Conservation (phyloP, 768 basidiomycete genomes). For the Lactarius hatsudake region DNA sequence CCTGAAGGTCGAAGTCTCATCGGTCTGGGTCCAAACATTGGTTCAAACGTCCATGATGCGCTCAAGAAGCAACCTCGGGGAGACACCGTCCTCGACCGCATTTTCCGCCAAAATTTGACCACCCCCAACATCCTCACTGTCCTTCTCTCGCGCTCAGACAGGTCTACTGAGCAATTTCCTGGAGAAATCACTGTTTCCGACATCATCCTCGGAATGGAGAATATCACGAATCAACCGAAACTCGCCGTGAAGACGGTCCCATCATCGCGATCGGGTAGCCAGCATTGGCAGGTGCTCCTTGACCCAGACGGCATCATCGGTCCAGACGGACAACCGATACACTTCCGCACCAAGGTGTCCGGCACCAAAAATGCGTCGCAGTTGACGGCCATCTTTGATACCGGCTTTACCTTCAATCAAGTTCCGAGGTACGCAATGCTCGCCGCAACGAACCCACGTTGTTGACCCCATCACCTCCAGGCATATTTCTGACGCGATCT, state of each 20-base stretch:
- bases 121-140: conserved; percentile 61
- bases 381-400: conserved; percentile 62
- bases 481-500: conserved; percentile 57
- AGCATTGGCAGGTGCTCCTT: conserved; percentile 65
- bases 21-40: conserved; percentile 64
- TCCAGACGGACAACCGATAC: conserved; percentile 52
- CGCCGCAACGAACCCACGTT: conserved; percentile 12
- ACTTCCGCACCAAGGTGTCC: conserved; percentile 44
- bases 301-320: conserved; percentile 63
- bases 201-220: conserved; percentile 46
- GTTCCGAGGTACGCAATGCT: conserved; percentile 44
- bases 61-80: conserved; percentile 40
- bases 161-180: conserved; percentile 48
- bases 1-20: conserved; percentile 40
- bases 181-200: conserved; percentile 67
- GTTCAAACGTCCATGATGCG: conserved; percentile 44
- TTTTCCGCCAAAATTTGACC: conserved; percentile 58
- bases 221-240: conserved; percentile 49
- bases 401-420: conserved; percentile 67
- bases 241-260: conserved; percentile 46
- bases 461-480: conserved; percentile 34
- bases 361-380: conserved; percentile 43
- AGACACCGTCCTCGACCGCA: conserved; percentile 57
- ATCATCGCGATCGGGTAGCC: conserved; percentile 38
- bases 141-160: conserved; percentile 58